Percentiles rank a stretch among this genome's conserved stretches.
Conservation (phyloP, 1,284 basidiomycete genomes). For the Cystobasidiaceae sp. region DNA sequence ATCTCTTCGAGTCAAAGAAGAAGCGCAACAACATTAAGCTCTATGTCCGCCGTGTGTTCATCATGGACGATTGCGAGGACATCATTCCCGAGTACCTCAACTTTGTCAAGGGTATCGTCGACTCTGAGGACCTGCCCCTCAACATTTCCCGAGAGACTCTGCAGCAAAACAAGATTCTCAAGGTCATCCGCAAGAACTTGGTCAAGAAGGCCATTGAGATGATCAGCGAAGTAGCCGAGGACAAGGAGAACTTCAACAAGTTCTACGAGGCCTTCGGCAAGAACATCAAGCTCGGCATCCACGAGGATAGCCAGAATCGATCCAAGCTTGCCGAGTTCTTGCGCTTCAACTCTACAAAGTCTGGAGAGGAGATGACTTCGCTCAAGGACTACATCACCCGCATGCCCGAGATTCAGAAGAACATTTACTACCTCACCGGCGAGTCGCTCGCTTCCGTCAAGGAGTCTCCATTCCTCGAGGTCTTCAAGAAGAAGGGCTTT, state of each 20-base stretch:
- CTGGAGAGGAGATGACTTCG: conserved; percentile 83
- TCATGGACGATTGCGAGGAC: conserved; percentile 99
- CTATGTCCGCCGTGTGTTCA: conserved; percentile 99
- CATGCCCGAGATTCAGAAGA: conserved; percentile 99
- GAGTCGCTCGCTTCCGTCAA: conserved; percentile 86
- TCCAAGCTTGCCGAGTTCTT: conserved; percentile 99
- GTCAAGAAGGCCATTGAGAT: conserved; percentile 98
- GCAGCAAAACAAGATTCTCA: conserved; percentile 99
- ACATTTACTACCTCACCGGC: conserved; percentile 94
- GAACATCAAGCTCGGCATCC: conserved; percentile 98
- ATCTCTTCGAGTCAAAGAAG: conserved; percentile 99
- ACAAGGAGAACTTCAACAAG: conserved; percentile 88
- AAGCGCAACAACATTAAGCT: conserved; percentile 99
- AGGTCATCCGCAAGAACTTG: conserved; percentile 81
- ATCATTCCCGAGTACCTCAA: conserved; percentile 99
- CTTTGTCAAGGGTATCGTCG: conserved; percentile 98
- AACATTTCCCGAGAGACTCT: conserved; percentile 99
- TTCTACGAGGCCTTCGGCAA: conserved; percentile 52
- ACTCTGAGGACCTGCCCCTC: conserved; percentile 98
- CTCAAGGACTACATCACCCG: conserved; percentile 99
- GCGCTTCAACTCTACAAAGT: conserved; percentile 97
- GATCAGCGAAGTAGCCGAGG: conserved; percentile 93
- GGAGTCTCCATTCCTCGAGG: conserved; percentile 98
- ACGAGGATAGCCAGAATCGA: conserved; percentile 98
- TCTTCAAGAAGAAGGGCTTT: conserved; percentile 99